A percentile compares a stretch with the other conserved stretches of the same genome.
These are phyloP conservation scores for Casuarina glauca DNA, from an alignment of 306 rosid species.

Conservation along the genomic window DNA sequence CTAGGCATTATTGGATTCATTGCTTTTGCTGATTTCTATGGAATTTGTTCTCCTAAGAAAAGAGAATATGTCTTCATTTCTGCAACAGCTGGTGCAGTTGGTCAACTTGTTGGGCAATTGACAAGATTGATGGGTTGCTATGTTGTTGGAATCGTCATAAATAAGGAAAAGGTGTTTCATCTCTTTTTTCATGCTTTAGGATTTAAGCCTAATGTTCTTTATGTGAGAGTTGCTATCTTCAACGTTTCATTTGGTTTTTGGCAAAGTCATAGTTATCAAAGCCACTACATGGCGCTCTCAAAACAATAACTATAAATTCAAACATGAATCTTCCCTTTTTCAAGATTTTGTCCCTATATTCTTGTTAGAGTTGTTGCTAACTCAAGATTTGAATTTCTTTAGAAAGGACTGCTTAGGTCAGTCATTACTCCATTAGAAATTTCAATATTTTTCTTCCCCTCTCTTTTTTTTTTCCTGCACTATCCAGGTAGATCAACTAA, in stretches of 20 bases:
- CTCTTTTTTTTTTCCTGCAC: neutral
- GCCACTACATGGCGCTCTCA: too few species aligned
- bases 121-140: conserved; percentile 4
- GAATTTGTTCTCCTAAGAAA: conserved; percentile 35
- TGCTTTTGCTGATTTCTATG: conserved; percentile 30
- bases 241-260: too few species aligned
- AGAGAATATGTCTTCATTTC: conserved; percentile 37
- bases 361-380: neutral
- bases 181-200: neutral
- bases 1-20: conserved; percentile 38
- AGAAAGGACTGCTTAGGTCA: too few species aligned
- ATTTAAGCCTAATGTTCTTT: too few species aligned
- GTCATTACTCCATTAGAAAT: too few species aligned
- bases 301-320: too few species aligned
- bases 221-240: too few species aligned
- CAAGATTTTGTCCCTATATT: neutral
- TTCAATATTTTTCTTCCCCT: neutral
- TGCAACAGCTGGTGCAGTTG: conserved; percentile 38
- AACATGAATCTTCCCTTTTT: too few species aligned
- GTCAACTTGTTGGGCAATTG: conserved; percentile 40
- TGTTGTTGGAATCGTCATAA: conserved; percentile 6
- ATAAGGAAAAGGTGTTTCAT: neutral
- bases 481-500: neutral
- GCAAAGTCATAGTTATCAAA: too few species aligned
- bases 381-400: too few species aligned